phyloP scores from a whole-genome alignment of 805 yeast species.

The Teunomyces tritomae region DNA sequence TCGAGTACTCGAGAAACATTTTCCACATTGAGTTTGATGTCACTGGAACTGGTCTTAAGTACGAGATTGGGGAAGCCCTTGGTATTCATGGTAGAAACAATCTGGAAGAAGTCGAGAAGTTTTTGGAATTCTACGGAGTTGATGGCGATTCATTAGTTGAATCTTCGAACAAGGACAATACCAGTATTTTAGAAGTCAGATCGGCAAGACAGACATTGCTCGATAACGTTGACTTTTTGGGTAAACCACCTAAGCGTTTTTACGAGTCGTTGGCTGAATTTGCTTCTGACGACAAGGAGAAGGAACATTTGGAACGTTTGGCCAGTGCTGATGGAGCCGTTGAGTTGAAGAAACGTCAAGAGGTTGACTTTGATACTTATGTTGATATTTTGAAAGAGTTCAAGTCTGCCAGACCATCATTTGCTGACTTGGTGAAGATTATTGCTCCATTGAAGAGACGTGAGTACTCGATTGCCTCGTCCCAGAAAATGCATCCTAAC shows the following conservation, averaged over 20 bases:
- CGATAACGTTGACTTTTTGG: conserved; percentile 84
- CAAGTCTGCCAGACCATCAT: conserved; percentile 75
- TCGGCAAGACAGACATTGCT: conserved; percentile 78
- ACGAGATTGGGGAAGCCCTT: conserved; percentile 94
- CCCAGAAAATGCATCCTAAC: conserved; percentile 87
- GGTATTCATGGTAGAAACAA: conserved; percentile 92
- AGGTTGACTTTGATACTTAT: conserved; percentile 76
- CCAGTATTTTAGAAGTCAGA: conserved; percentile 60
- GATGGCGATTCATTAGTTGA: conserved; percentile 66
- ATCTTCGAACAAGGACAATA: conserved; percentile 66
- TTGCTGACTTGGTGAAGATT: conserved; percentile 65
- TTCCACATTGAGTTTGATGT: conserved; percentile 95
- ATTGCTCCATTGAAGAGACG: conserved; percentile 91
- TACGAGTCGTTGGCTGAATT: conserved; percentile 76
- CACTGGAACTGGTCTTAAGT: conserved; percentile 84
- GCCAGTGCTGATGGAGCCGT: conserved; percentile 81
- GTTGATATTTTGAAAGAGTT: conserved; percentile 79
- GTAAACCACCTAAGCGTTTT: conserved; percentile 94
- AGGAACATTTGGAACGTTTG: conserved; percentile 56
- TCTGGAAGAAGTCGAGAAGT: conserved; percentile 58
- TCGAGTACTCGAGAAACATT: conserved; percentile 86
- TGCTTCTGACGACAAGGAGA: conserved; percentile 70
- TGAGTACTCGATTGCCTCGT: conserved; percentile 96
- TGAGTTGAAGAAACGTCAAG: conserved; percentile 80
- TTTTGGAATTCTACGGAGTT: conserved; percentile 69